These are phyloP conservation scores for Apiospora saccharicola DNA, from an alignment of 2,329 filamentous ascomycete species.

Conservation along the genomic window DNA sequence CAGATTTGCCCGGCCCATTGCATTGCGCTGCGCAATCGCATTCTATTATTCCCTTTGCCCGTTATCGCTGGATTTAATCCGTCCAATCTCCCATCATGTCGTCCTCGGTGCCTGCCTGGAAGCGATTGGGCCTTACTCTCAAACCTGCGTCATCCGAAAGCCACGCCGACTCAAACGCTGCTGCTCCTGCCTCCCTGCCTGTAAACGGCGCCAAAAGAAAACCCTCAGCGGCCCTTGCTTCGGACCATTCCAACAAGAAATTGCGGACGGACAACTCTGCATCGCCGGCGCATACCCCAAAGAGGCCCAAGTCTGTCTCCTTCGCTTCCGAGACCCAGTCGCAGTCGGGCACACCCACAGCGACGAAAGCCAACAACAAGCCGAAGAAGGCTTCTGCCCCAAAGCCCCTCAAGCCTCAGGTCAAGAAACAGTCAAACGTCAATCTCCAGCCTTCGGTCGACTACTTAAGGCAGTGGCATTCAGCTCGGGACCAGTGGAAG, in stretches of 20 bases:
- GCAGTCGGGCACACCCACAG: slow-evolving; percentile 25
- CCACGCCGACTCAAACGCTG: slow-evolving; percentile 26
- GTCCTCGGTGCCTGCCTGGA: slow-evolving; percentile 63
- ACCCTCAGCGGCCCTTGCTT: slow-evolving; percentile 41
- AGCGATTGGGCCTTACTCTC: slow-evolving; percentile 69
- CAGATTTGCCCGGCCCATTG: slow-evolving; percentile 19
- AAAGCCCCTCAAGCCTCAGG: slow-evolving; percentile 35
- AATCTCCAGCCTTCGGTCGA: slow-evolving; percentile 71
- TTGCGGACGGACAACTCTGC: slow-evolving; percentile 38
- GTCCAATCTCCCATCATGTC: slow-evolving; percentile 48
- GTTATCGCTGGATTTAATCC: background rate
- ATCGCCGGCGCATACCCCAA: slow-evolving; percentile 44
- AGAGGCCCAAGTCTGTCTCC: slow-evolving; percentile 58
- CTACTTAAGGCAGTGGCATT: slow-evolving; percentile 81
- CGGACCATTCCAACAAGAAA: slow-evolving; percentile 43
- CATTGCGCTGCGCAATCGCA: slow-evolving; percentile 8
- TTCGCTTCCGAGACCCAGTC: slow-evolving; percentile 42
- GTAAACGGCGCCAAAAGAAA: slow-evolving; percentile 40
- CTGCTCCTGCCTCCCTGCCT: slow-evolving; percentile 32
- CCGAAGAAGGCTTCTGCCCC: slow-evolving; percentile 46
- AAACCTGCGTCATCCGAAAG: slow-evolving; percentile 46
- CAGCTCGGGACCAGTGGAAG: slow-evolving; percentile 79
- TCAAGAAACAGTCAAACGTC: slow-evolving; percentile 45
- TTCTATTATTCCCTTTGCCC: slow-evolving; percentile 3
- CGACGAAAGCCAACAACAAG: slow-evolving; percentile 38